Evolutionary conservation across 73 alveolate species (phyloP).

Genomic region (Paramecium sexaurelia): DNA sequence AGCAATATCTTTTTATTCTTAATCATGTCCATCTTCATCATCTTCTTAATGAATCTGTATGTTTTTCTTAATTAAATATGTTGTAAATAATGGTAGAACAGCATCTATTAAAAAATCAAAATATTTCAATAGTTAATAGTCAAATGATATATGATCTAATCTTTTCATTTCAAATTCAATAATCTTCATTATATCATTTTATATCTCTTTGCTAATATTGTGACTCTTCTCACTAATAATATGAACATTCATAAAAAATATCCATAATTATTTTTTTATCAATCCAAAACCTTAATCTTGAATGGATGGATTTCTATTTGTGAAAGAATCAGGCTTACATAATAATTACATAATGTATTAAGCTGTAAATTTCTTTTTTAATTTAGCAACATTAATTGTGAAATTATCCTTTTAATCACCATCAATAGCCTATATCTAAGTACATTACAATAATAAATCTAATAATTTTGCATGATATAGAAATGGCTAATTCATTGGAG

Average conservation of each 20-base stretch:
- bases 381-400: constrained; percentile 56
- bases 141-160: not conserved
- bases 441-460: constrained; percentile 61
- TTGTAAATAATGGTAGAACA: constrained; percentile 10
- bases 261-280: not conserved
- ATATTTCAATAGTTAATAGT: not conserved
- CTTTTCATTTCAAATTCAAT: constrained; percentile 20
- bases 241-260: constrained; percentile 18
- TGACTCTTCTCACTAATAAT: constrained; percentile 34
- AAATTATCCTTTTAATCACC: constrained; percentile 57
- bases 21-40: constrained; percentile 44
- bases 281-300: constrained; percentile 33
- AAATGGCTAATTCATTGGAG: constrained; percentile 64
- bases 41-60: not conserved
- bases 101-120: constrained; percentile 26
- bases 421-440: constrained; percentile 18
- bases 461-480: constrained; percentile 68
- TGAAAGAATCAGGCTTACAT: constrained; percentile 20
- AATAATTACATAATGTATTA: constrained; percentile 22
- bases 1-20: constrained; percentile 36
- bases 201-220: not conserved
- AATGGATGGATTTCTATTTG: not conserved
- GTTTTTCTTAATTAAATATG: not conserved
- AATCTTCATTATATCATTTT: not conserved
- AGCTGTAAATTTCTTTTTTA: constrained; percentile 22